These are phyloP conservation scores for Boletus reticulatus DNA, from an alignment of 768 basidiomycete genomes.

Conservation along the genomic window DNA sequence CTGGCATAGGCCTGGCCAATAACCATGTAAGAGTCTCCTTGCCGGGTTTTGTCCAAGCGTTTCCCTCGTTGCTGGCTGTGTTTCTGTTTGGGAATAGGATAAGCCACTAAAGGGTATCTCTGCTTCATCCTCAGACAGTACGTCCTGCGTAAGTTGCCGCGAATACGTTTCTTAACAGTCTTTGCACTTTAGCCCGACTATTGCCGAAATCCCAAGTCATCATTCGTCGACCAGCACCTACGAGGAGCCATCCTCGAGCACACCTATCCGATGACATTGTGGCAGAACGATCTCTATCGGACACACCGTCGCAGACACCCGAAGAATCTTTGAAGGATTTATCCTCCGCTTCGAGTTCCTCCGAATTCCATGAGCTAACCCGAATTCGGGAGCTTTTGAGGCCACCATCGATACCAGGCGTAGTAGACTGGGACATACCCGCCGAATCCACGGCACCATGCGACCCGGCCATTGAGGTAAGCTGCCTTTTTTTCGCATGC, in stretches of 20 bases:
- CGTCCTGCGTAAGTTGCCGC: neutral
- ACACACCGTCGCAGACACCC: constrained; percentile 4
- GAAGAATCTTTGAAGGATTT: constrained; percentile 16
- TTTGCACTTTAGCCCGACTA: constrained; percentile 35
- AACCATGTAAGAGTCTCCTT: constrained; percentile 63
- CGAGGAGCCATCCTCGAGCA: constrained; percentile 48
- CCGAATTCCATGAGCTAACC: constrained; percentile 45
- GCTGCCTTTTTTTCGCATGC: constrained; percentile 5
- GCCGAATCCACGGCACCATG: constrained; percentile 50
- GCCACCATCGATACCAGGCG: constrained; percentile 62
- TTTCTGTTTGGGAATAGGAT: constrained; percentile 66
- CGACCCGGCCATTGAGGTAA: constrained; percentile 62
- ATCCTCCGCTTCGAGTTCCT: constrained; percentile 15
- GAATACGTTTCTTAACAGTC: neutral
- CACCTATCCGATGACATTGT: constrained; percentile 48
- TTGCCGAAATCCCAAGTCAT: constrained; percentile 55
- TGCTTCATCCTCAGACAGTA: constrained; percentile 30
- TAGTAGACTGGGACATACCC: constrained; percentile 79
- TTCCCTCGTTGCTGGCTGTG: constrained; percentile 67
- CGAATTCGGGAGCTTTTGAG: constrained; percentile 54
- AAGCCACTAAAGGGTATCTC: constrained; percentile 41
- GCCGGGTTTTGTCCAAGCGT: constrained; percentile 38
- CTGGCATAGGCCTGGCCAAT: constrained; percentile 11
- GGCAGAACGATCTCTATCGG: constrained; percentile 12
- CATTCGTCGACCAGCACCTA: constrained; percentile 50